Evolutionary conservation across 2,329 filamentous ascomycete genomes (phyloP), one percentile per base, ranked within the genome.

Genomic region (Byssoonygena ceratinophila): DNA sequence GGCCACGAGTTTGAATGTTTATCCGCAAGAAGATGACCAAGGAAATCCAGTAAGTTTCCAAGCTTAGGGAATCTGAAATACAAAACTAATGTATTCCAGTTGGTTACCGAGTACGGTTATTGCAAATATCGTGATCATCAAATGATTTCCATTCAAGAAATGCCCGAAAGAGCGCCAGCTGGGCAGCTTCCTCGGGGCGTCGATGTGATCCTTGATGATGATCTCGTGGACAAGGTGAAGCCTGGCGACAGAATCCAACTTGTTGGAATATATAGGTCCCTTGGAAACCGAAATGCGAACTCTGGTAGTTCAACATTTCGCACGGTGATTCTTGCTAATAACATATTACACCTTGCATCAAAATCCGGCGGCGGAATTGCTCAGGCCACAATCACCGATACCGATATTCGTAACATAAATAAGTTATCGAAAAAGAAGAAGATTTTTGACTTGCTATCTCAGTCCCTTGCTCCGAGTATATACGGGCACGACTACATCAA

Each of bases 401-500:
- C 86, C 1, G 92, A 98, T 65, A 94, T 98, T 65, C 85, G 92
- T 62, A 97, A 98, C 66, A 98, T 98, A 76, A 97, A 97, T 75
- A 96, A 94, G 70, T 79, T 97, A 52, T 78, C 91, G 8, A 98
- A 97, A 76, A 92, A 92, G 70, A 90, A 84, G 71, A 90, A 92
- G 58, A 79, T 97, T 2, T 94, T 98, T 59, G 87, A 96, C 51
- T 74, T 98, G 40, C 78, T 98, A 5, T 92, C 92, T 0, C 90
- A 96, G 62, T 97, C 91, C 1, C 76, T 98, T 18, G 92, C 92
- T 1, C 92, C 92, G 0, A 96, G 90, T 71, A 98, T 98, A 54
- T 96, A 88, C 63, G 92, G 92, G 0, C 92, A 98, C 63, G 90
- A 94, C 63, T 86, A 96, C 67, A 94, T 98, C 72, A 98, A 98